These are phyloP conservation scores for Fusarium ramigenum DNA, from an alignment of 2,329 filamentous ascomycete genomes.

Conservation along the genomic window DNA sequence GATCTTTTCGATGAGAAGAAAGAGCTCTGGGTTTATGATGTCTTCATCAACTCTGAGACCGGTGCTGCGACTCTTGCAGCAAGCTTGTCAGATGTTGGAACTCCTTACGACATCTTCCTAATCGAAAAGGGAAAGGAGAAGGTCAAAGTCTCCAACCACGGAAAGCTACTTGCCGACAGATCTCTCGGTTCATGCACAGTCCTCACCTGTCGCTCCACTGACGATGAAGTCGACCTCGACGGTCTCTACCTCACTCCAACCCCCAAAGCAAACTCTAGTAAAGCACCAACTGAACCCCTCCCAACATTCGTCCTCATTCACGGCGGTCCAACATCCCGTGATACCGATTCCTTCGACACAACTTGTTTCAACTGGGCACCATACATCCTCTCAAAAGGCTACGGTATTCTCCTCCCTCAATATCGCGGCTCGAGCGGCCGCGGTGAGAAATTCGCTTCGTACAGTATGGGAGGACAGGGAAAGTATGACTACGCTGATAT, in stretches of 20 bases:
- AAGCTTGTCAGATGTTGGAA: constrained; percentile 32
- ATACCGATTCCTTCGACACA: constrained; percentile 42
- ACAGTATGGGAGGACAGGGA: constrained; percentile 44
- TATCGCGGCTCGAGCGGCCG: constrained; percentile 50
- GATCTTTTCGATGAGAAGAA: constrained; percentile 19
- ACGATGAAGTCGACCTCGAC: constrained; percentile 22
- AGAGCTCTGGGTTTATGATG: constrained; percentile 25
- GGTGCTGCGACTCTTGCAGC: constrained; percentile 5
- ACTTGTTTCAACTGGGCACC: constrained; percentile 41
- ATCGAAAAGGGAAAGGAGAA: neutral
- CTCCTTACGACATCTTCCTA: constrained; percentile 21
- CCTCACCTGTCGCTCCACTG: constrained; percentile 18
- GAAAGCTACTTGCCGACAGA: neutral
- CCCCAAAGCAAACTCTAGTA: neutral
- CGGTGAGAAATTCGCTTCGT: constrained; percentile 47
- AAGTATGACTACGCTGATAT: constrained; percentile 51
- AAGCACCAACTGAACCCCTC: neutral
- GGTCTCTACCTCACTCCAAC: constrained; percentile 13
- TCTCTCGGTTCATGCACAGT: constrained; percentile 6
- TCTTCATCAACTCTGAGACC: neutral
- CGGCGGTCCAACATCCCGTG: constrained; percentile 15
- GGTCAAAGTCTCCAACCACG: constrained; percentile 22
- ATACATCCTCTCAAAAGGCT: constrained; percentile 48
- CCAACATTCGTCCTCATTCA: constrained; percentile 26
- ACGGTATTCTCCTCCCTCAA: constrained; percentile 49